Evolutionary conservation across 192 early-diverging fungal species (phyloP), one percentile per base, ranked within the genome.

Genomic region (Spinellus fusiger): DNA sequence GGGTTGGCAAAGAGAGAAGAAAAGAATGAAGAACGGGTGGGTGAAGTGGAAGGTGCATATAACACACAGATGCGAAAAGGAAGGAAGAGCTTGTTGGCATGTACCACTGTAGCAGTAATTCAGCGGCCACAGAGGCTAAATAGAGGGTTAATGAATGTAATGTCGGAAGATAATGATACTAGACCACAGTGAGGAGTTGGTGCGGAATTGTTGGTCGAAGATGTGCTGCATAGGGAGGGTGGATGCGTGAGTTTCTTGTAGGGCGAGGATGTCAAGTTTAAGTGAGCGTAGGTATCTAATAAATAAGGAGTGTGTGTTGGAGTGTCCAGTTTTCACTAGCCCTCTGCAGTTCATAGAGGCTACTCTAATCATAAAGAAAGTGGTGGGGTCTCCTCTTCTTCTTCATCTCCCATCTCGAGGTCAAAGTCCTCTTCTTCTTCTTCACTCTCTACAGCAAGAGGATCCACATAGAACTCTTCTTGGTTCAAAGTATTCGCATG

Each of bases 141-240:
- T 22, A 40, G 23, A 26, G 26, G 18, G 25, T 38, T 10, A 25
- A 44, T 38, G 23, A 57, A 15, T 16, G 32, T 26, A 20, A 57
- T 40, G 35, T 25, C 8, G 12, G 56, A 27, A n/a, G 33, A 38
- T 1, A 57, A 28, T 6, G 56, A 57, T 0, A 57, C 20, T 6
- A 57, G 10, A 27, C 56, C 56, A 27, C 56, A 57, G 6, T 47
- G 49, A 50, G 49, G 13, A 12, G 10, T 50, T n/a, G 26, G 49
- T 22, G 12, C 26, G 49, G 20, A 50, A 27, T 50, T 50, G 20
- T 12, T 10, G 18, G 26, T 50, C 8, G 12, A 50, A 50, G 49
- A 25, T 50, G 8, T 22, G 20, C 22, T 50, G 49, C 10, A 50
- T 2, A 26, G 18, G 23, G 18, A 25, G 20, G 26, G 23, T 50